Conservation (phyloP, 2,329 filamentous ascomycete species). For the Karstenula rhodostoma region DNA sequence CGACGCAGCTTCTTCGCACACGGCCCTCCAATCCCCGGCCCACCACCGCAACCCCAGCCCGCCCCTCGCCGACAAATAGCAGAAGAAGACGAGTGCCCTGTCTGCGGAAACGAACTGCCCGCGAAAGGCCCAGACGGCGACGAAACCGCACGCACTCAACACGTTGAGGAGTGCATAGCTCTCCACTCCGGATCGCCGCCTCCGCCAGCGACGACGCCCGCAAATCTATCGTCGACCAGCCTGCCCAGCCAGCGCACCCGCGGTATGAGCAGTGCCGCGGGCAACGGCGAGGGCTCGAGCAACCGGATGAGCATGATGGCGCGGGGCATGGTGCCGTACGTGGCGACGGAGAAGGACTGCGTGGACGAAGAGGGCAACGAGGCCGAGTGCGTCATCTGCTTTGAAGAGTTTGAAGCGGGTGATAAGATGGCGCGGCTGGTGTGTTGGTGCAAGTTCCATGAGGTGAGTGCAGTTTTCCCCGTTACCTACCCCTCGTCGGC, state of each 20-base stretch:
- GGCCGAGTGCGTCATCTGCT: constrained; percentile 70
- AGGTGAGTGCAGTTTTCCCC: constrained; percentile 45
- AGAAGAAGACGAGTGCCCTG: constrained; percentile 81
- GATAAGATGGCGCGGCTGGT: constrained; percentile 67
- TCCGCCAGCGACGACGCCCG: constrained; percentile 20
- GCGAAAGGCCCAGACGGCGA: constrained; percentile 53
- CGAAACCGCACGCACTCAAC: constrained; percentile 52
- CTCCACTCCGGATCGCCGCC: constrained; percentile 38
- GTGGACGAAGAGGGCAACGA: constrained; percentile 59
- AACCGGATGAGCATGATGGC: constrained; percentile 36
- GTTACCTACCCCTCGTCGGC: neutral
- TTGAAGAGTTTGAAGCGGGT: constrained; percentile 69
- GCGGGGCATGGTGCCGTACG: constrained; percentile 60
- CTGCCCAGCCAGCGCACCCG: constrained; percentile 41
- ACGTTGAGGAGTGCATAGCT: constrained; percentile 55
- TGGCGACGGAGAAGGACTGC: constrained; percentile 71
- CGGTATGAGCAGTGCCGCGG: constrained; percentile 40
- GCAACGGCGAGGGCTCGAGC: constrained; percentile 36
- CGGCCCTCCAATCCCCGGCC: neutral
- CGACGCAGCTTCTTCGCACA: constrained; percentile 25
- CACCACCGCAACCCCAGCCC: constrained; percentile 27
- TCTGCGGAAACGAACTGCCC: constrained; percentile 77
- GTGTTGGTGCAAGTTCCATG: constrained; percentile 71
- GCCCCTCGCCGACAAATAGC: constrained; percentile 43
- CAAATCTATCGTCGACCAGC: constrained; percentile 35